Percentiles rank a stretch among this genome's conserved stretches.
These are phyloP conservation scores for Rhizomucor pusillus DNA, from an alignment of 371 early-diverging fungal genomes.

Conservation along the genomic window DNA sequence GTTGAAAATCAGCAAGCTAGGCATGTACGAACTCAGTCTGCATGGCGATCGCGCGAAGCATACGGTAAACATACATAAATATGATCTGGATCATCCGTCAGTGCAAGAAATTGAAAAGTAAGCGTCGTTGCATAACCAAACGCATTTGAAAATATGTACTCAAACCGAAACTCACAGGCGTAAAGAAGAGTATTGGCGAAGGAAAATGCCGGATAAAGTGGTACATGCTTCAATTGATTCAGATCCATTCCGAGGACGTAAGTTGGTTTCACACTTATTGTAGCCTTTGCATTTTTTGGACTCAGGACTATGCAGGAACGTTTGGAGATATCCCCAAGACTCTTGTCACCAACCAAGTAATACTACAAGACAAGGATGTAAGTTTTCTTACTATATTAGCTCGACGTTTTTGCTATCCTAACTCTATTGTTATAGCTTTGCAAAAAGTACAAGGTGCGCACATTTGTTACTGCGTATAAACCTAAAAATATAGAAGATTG, in stretches of 20 bases:
- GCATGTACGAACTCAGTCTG: conserved; percentile 5
- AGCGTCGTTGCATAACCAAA: background rate
- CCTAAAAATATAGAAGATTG: conserved; percentile 11
- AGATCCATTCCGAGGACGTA: background rate
- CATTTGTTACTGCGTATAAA: conserved; percentile 11
- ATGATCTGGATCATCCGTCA: background rate
- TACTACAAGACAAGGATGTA: background rate
- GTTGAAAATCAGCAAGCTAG: conserved; percentile 3
- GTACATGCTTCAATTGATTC: background rate
- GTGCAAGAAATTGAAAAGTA: conserved; percentile 5
- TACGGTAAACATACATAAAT: conserved; percentile 5
- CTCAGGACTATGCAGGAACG: background rate
- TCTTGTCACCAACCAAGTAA: background rate
- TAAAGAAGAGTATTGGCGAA: background rate
- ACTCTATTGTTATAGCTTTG: background rate
- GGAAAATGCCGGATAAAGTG: conserved; percentile 2
- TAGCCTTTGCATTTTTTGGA: background rate
- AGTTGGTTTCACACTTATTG: background rate
- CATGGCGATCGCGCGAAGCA: conserved; percentile 4
- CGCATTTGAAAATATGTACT: background rate
- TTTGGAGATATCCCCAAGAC: background rate
- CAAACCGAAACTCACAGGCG: background rate
- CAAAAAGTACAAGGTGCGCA: conserved; percentile 11
- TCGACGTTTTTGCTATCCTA: background rate
- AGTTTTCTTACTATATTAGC: background rate